A percentile compares a stretch with the other conserved stretches of the same genome.
phyloP scores from a whole-genome alignment of 2,329 filamentous ascomycete species.

The Apiospora kogelbergensis region DNA sequence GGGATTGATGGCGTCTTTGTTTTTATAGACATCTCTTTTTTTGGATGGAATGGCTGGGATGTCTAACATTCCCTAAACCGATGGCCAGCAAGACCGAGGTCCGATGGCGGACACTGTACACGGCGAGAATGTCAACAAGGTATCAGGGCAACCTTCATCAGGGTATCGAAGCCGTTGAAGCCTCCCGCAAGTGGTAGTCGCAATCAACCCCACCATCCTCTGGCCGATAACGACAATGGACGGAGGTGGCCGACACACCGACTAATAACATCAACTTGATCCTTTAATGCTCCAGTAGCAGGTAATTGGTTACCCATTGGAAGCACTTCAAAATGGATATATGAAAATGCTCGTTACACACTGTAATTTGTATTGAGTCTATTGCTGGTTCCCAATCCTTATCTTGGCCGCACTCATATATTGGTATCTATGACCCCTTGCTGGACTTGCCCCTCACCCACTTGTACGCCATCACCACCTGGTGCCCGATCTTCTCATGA shows the following conservation, averaged over 20 bases:
- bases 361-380: too few species aligned
- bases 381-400: background rate
- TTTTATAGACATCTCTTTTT: too few species aligned
- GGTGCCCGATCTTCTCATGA: slow-evolving; percentile 34
- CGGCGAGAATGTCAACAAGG: background rate
- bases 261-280: too few species aligned
- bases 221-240: background rate
- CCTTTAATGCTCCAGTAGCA: too few species aligned
- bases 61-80: background rate
- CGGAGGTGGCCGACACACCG: background rate
- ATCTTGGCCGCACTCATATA: background rate
- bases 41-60: background rate
- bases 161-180: background rate
- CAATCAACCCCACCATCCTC: slow-evolving; percentile 1
- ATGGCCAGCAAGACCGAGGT: background rate
- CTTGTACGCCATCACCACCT: slow-evolving; percentile 6
- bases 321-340: too few species aligned
- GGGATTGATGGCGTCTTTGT: background rate
- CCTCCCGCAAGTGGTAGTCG: background rate
- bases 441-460: slow-evolving; percentile 3
- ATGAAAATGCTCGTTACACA: too few species aligned
- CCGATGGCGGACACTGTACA: background rate
- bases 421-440: background rate
- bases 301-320: too few species aligned
- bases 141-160: background rate